A percentile compares a stretch with the other conserved stretches of the same genome.
These are phyloP conservation scores for Eutrema salsugineum DNA, from an alignment of 441 rosid genomes.

Conservation along the genomic window DNA sequence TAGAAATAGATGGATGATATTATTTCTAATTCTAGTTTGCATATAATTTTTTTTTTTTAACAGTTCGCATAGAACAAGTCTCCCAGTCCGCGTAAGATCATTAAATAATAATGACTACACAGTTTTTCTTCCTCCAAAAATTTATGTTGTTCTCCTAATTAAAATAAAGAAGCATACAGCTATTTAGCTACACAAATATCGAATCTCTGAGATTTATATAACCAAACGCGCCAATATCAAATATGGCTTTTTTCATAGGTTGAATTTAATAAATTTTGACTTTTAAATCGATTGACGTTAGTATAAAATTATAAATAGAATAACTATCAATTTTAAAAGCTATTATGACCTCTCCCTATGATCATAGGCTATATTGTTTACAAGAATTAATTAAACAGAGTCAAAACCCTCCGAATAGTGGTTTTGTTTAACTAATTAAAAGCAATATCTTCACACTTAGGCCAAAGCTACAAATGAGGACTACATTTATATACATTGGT, in stretches of 20 bases:
- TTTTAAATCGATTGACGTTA: neutral
- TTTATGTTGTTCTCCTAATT: neutral
- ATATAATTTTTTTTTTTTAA: neutral
- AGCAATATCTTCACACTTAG: neutral
- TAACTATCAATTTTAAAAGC: neutral
- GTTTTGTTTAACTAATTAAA: neutral
- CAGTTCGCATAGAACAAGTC: conserved; percentile 15
- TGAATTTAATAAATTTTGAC: conserved; percentile 19
- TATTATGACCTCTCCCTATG: conserved; percentile 9
- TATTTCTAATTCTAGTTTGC: neutral
- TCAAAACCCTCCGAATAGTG: conserved; percentile 4
- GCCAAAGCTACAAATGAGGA: neutral
- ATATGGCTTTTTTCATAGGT: neutral
- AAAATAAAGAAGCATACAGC: neutral
- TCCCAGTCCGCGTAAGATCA: conserved; percentile 23
- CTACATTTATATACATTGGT: neutral
- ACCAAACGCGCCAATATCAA: conserved; percentile 3
- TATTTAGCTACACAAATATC: conserved; percentile 11
- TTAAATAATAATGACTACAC: neutral
- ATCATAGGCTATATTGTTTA: neutral
- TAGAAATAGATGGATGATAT: neutral
- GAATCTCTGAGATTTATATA: neutral
- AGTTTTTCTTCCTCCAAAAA: neutral
- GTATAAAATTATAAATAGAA: neutral
- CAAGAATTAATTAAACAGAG: neutral